Conservation (phyloP, 2,329 filamentous ascomycete species). For the Fusarium armeniacum region DNA sequence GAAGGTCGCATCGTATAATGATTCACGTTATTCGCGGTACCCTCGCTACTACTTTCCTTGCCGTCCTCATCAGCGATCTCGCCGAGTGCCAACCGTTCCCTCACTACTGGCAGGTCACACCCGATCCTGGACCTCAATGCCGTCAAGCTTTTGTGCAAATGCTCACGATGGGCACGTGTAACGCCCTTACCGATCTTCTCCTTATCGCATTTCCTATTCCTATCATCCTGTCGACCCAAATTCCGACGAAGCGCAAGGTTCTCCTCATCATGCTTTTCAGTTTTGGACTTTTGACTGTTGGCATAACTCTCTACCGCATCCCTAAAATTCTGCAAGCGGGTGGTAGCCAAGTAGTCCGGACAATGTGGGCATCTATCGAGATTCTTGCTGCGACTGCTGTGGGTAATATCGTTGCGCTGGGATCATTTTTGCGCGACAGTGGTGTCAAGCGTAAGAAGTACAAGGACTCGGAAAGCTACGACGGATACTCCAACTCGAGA, state of each 20-base stretch:
- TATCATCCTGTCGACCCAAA: constrained; percentile 83
- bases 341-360: constrained; percentile 85
- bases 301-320: constrained; percentile 81
- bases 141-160: constrained; percentile 87
- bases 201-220: constrained; percentile 89
- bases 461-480: constrained; percentile 65
- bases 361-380: constrained; percentile 87
- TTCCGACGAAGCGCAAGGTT: constrained; percentile 80
- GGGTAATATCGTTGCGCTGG: constrained; percentile 87
- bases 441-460: constrained; percentile 89
- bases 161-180: constrained; percentile 84
- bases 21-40: constrained; percentile 79
- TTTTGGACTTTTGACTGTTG: constrained; percentile 80
- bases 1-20: constrained; percentile 76
- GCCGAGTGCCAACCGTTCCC: constrained; percentile 81
- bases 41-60: constrained; percentile 80
- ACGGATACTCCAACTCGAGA: constrained; percentile 47
- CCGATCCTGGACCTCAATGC: constrained; percentile 85
- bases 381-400: constrained; percentile 87
- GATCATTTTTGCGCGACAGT: constrained; percentile 88
- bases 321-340: constrained; percentile 76
- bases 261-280: constrained; percentile 84
- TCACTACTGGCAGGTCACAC: constrained; percentile 81
- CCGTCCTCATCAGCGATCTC: constrained; percentile 82
- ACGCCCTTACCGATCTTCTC: constrained; percentile 86